phyloP scores from a whole-genome alignment of 2,329 filamentous ascomycete species.

The Hypoxylon sp. region DNA sequence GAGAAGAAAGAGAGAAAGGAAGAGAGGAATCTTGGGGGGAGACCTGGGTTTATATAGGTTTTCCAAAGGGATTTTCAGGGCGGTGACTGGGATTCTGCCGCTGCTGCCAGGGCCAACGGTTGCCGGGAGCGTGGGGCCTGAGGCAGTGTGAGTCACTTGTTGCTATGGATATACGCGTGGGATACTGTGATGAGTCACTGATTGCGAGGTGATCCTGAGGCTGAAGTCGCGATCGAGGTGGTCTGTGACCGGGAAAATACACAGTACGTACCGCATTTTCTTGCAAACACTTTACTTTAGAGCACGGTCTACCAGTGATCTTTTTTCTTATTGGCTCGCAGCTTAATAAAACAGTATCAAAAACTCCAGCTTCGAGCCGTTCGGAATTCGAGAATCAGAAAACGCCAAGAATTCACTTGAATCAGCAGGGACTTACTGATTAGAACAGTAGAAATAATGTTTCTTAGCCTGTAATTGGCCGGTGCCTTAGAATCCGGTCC shows the following conservation, averaged over 20 bases:
- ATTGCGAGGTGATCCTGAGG: not conserved
- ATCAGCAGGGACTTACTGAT: no score
- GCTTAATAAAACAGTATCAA: no score
- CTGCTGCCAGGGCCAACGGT: not conserved
- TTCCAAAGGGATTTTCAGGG: not conserved
- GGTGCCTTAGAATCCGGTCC: no score
- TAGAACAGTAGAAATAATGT: no score
- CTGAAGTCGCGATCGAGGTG: not conserved
- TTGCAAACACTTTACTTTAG: no score
- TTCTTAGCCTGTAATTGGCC: no score
- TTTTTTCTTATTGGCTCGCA: no score
- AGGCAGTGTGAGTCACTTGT: not conserved
- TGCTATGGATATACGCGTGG: not conserved
- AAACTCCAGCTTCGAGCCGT: no score
- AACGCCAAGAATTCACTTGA: no score
- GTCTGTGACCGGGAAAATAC: not conserved
- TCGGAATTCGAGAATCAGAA: no score
- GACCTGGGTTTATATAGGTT: not conserved
- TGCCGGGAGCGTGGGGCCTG: not conserved
- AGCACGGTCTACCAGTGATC: no score
- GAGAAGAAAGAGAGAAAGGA: slow-evolving; percentile 1
- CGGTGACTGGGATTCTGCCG: slow-evolving; percentile 1
- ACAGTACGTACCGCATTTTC: not conserved
- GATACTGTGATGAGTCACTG: not conserved
- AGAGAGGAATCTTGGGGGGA: not conserved